Percentiles rank a stretch among this genome's conserved stretches.
phyloP scores from a whole-genome alignment of 208 protist genomes.

The Crithidia fasciculata region DNA sequence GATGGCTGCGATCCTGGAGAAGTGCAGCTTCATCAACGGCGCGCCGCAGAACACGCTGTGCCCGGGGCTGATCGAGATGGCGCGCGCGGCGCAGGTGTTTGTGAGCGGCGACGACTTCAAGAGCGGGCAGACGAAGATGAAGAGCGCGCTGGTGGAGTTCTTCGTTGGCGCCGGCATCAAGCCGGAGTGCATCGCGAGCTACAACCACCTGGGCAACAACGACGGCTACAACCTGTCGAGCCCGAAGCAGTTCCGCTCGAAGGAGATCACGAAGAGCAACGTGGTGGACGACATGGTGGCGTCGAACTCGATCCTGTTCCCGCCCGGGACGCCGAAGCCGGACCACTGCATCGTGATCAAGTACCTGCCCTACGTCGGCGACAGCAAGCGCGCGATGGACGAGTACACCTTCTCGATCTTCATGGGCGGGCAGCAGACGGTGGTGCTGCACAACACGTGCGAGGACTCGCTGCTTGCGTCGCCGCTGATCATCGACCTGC shows the following conservation, averaged over 20 bases:
- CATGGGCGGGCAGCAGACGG: conserved; percentile 96
- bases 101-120: conserved; percentile 99
- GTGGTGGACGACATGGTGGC: conserved; percentile 99
- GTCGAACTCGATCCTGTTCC: conserved; percentile 96
- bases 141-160: conserved; percentile 98
- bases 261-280: conserved; percentile 99
- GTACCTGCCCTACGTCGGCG: conserved; percentile 98
- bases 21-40: conserved; percentile 98
- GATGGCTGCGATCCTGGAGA: conserved; percentile 97
- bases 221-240: conserved; percentile 98
- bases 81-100: conserved; percentile 86
- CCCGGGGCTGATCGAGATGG: conserved; percentile 95
- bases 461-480: conserved; percentile 99
- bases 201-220: conserved; percentile 99
- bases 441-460: conserved; percentile 98
- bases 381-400: conserved; percentile 98
- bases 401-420: conserved; percentile 99
- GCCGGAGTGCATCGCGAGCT: conserved; percentile 85
- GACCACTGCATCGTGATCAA: conserved; percentile 99
- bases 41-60: conserved; percentile 99
- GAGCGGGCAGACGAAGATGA: conserved; percentile 99
- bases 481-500: conserved; percentile 98
- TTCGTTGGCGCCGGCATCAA: conserved; percentile 95
- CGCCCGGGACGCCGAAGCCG: conserved; percentile 86
- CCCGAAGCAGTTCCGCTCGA: conserved; percentile 97